Percentiles rank a stretch among this genome's conserved stretches.
Conservation (phyloP, 768 basidiomycete genomes). For the Rhodotorula taiwanensis region DNA sequence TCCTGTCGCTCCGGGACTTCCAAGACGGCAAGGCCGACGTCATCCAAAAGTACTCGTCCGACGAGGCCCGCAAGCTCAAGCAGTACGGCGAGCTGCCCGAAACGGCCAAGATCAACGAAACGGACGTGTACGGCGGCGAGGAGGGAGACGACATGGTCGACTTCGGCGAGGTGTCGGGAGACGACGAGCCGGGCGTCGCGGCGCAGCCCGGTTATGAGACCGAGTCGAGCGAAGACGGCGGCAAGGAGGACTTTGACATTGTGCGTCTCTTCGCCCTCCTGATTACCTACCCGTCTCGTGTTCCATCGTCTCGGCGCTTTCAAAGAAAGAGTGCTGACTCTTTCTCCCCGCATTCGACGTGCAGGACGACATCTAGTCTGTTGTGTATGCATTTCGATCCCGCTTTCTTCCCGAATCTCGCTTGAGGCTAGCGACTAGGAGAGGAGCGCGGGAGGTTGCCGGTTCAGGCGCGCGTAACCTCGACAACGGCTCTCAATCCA, state of each 20-base stretch:
- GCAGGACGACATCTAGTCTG: background rate
- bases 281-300: background rate
- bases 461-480: background rate
- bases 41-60: slow-evolving; percentile 96
- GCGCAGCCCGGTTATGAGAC: background rate
- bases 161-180: slow-evolving; percentile 46
- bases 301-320: background rate
- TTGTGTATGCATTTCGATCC: too few species aligned
- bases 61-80: slow-evolving; percentile 69
- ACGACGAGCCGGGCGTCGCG: slow-evolving; percentile 32
- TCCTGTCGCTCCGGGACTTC: slow-evolving; percentile 93
- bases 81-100: slow-evolving; percentile 98
- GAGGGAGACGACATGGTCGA: slow-evolving; percentile 44
- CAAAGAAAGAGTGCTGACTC: background rate
- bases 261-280: background rate
- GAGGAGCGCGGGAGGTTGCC: background rate
- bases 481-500: background rate
- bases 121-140: slow-evolving; percentile 49
- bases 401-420: background rate
- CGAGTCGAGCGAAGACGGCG: slow-evolving; percentile 10
- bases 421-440: background rate
- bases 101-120: slow-evolving; percentile 50
- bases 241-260: slow-evolving; percentile 25
- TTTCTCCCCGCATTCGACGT: too few species aligned
- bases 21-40: slow-evolving; percentile 99